Percentiles rank a stretch among this genome's conserved stretches.
Evolutionary conservation across 2,329 filamentous ascomycete genomes (phyloP).

Genomic region (Monosporascus ibericus): DNA sequence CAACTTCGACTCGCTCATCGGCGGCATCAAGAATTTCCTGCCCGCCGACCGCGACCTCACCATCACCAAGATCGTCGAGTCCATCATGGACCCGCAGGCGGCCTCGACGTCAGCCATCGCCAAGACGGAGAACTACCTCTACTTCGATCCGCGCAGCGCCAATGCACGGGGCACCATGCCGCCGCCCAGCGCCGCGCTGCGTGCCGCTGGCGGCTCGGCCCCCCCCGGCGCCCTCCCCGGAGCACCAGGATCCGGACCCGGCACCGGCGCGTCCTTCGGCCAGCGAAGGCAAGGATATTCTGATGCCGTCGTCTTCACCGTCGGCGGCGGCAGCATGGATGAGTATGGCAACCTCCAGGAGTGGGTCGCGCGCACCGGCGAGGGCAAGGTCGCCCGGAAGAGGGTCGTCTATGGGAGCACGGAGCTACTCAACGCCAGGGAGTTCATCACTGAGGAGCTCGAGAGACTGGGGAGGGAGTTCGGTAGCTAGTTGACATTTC

Average conservation of each 20-base stretch:
- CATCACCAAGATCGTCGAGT: conserved; percentile 95
- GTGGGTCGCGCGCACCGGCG: conserved; percentile 77
- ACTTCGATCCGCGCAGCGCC: conserved; percentile 91
- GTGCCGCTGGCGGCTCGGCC: conserved; percentile 33
- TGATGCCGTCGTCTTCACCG: conserved; percentile 89
- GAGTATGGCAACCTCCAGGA: conserved; percentile 97
- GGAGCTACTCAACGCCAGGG: conserved; percentile 64
- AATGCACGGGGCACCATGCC: conserved; percentile 91
- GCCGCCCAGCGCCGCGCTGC: conserved; percentile 57
- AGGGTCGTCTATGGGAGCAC: conserved; percentile 94
- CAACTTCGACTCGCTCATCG: conserved; percentile 91
- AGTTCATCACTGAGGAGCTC: conserved; percentile 60
- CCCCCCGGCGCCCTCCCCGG: conserved; percentile 39
- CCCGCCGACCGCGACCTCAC: conserved; percentile 93
- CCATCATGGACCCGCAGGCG: conserved; percentile 90
- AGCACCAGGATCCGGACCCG: conserved; percentile 43
- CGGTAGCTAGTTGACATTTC: conserved; percentile 6
- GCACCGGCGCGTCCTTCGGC: conserved; percentile 79
- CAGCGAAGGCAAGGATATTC: conserved; percentile 84
- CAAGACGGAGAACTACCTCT: conserved; percentile 94
- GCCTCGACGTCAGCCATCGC: conserved; percentile 88
- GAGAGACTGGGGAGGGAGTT: conserved; percentile 57
- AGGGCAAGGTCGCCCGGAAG: conserved; percentile 57
- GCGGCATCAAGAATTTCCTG: conserved; percentile 97
- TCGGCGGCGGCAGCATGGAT: conserved; percentile 96